Percentiles rank a stretch among this genome's conserved stretches.
These are phyloP conservation scores for Amphibolis antarctica DNA, from an alignment of 106 monocot genomes.

Conservation along the genomic window DNA sequence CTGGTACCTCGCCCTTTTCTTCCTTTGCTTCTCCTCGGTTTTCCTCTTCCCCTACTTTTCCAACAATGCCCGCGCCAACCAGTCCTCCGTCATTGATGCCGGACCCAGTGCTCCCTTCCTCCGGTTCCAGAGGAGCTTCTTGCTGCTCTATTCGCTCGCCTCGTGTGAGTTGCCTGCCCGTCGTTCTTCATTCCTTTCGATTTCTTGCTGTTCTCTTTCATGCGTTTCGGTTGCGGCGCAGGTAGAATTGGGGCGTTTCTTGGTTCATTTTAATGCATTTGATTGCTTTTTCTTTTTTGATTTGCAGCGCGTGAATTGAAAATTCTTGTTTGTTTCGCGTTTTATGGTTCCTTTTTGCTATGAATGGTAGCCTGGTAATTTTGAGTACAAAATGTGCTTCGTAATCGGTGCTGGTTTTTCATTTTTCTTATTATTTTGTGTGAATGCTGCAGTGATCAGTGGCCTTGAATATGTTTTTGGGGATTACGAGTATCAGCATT, in stretches of 20 bases:
- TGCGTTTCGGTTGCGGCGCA: background rate
- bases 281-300: background rate
- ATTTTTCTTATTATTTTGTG: background rate
- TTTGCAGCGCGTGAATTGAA: background rate
- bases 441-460: slow-evolving; percentile 31
- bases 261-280: background rate
- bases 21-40: slow-evolving; percentile 47
- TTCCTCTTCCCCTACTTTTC: slow-evolving; percentile 52
- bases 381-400: background rate
- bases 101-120: slow-evolving; percentile 40
- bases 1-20: slow-evolving; percentile 42
- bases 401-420: background rate
- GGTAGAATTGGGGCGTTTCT: too few species aligned
- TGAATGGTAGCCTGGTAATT: background rate
- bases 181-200: too few species aligned
- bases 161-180: slow-evolving; percentile 27
- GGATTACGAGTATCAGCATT: slow-evolving; percentile 35
- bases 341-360: background rate
- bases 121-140: slow-evolving; percentile 68
- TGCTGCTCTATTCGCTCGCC: slow-evolving; percentile 66
- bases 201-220: too few species aligned
- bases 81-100: slow-evolving; percentile 33
- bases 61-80: slow-evolving; percentile 5
- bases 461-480: slow-evolving; percentile 59
- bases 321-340: background rate